phyloP scores from a whole-genome alignment of 2,329 filamentous ascomycete species.

The Exophiala alcalophila region DNA sequence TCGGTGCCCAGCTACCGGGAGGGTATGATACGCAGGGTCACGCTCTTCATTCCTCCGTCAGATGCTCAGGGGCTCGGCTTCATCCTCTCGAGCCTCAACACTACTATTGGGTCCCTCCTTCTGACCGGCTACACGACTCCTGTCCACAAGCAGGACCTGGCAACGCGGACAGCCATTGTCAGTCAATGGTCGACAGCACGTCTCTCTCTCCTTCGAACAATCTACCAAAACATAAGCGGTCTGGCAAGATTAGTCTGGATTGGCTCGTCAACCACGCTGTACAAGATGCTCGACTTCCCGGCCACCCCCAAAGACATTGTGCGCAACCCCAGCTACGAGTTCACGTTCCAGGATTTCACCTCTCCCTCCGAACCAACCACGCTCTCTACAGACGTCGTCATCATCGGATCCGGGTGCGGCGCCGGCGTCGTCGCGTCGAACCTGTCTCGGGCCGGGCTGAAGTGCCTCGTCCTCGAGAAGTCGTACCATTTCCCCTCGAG shows the following conservation, averaged over 20 bases:
- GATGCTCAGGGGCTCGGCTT: conserved; percentile 49
- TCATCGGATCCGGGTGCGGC: conserved; percentile 84
- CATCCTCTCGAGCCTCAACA: conserved; percentile 54
- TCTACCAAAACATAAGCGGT: conserved; percentile 49
- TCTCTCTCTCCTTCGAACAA: conserved; percentile 50
- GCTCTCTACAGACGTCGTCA: conserved; percentile 71
- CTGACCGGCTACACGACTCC: conserved; percentile 57
- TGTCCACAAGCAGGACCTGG: conserved; percentile 53
- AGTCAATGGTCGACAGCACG: conserved; percentile 53
- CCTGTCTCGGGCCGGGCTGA: conserved; percentile 54
- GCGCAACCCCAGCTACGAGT: conserved; percentile 52
- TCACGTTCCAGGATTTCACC: conserved; percentile 58
- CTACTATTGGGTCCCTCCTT: conserved; percentile 54
- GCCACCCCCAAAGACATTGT: conserved; percentile 54
- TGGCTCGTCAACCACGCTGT: conserved; percentile 50
- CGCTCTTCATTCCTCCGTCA: conserved; percentile 48
- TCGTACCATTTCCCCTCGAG: conserved; percentile 70
- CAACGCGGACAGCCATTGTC: conserved; percentile 54
- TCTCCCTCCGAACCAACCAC: conserved; percentile 53
- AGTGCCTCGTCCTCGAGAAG: conserved; percentile 81
- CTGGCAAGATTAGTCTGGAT: conserved; percentile 55
- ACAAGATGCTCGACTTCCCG: conserved; percentile 52
- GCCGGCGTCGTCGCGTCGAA: conserved; percentile 61
- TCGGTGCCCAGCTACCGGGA: conserved; percentile 51
- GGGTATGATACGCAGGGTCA: conserved; percentile 48